These are phyloP conservation scores for Amanita pallidorosea DNA, from an alignment of 768 basidiomycete species.

Conservation along the genomic window DNA sequence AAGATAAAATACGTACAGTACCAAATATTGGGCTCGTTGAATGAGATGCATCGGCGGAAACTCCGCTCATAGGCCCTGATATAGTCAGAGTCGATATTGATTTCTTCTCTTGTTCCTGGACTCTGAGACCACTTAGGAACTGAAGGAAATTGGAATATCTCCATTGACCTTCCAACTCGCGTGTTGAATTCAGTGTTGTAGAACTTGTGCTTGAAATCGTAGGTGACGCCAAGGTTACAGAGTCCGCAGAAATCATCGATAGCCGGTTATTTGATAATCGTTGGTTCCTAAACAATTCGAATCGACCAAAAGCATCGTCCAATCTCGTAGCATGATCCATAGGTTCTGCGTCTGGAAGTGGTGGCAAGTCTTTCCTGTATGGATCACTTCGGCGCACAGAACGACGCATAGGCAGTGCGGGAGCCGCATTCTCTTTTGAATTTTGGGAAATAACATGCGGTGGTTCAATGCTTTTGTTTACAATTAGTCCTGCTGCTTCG, in stretches of 20 bases:
- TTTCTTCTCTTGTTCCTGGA: slow-evolving; percentile 39
- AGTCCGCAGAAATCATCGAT: slow-evolving; percentile 4
- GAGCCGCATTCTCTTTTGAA: slow-evolving; percentile 36
- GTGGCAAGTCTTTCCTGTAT: slow-evolving; percentile 40
- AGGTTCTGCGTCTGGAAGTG: slow-evolving; percentile 28
- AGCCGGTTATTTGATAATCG: slow-evolving; percentile 14
- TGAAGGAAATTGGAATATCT: slow-evolving; percentile 42
- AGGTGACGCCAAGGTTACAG: slow-evolving; percentile 8
- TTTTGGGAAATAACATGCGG: slow-evolving; percentile 26
- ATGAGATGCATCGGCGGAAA: slow-evolving; percentile 21
- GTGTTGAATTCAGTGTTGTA: slow-evolving; percentile 17
- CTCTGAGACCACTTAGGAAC: slow-evolving; percentile 47
- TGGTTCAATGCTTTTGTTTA: slow-evolving; percentile 49
- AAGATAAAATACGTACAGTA: slow-evolving; percentile 30
- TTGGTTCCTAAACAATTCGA: slow-evolving; percentile 68
- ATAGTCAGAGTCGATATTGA: slow-evolving; percentile 36
- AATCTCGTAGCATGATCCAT: slow-evolving; percentile 34
- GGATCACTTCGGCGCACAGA: slow-evolving; percentile 3
- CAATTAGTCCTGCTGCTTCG: slow-evolving; percentile 80
- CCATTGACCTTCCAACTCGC: slow-evolving; percentile 21
- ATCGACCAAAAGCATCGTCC: slow-evolving; percentile 85
- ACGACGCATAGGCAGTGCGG: slow-evolving; percentile 31
- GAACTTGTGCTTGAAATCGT: slow-evolving; percentile 2
- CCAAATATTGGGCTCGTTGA: slow-evolving; percentile 58
- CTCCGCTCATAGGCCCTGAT: slow-evolving; percentile 53